These are phyloP conservation scores for Stemphylium beticola DNA, from an alignment of 2,329 filamentous ascomycete genomes.

Conservation along the genomic window DNA sequence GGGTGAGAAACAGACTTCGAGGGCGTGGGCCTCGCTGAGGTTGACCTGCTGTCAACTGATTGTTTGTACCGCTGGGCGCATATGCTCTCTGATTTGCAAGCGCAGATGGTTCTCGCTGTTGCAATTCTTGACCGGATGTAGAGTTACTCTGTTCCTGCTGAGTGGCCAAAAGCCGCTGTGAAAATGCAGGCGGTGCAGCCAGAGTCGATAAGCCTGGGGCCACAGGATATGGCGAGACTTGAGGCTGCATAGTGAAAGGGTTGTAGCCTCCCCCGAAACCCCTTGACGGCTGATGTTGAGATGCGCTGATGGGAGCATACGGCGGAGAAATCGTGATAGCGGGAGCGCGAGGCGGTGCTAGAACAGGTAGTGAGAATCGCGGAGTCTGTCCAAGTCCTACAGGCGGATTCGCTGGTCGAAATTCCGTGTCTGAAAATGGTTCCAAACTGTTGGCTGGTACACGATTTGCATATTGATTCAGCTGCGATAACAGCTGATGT, in stretches of 20 bases:
- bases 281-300: not conserved
- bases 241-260: not conserved
- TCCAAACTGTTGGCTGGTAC: no score
- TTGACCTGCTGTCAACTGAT: not conserved
- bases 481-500: no score
- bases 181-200: not conserved
- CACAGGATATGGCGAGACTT: not conserved
- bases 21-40: not conserved
- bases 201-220: not conserved
- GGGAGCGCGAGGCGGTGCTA: not conserved
- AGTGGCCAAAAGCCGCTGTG: slow-evolving; percentile 1
- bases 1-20: not conserved
- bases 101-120: not conserved
- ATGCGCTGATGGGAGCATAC: not conserved
- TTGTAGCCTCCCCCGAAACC: not conserved
- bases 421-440: no score
- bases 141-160: not conserved
- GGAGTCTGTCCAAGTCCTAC: no score
- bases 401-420: no score
- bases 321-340: not conserved
- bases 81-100: not conserved
- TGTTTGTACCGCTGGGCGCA: not conserved
- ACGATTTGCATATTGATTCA: no score
- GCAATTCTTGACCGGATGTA: not conserved
- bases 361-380: not conserved